phyloP scores from a whole-genome alignment of 2,329 filamentous ascomycete species.

The Aspergillus sojae region DNA sequence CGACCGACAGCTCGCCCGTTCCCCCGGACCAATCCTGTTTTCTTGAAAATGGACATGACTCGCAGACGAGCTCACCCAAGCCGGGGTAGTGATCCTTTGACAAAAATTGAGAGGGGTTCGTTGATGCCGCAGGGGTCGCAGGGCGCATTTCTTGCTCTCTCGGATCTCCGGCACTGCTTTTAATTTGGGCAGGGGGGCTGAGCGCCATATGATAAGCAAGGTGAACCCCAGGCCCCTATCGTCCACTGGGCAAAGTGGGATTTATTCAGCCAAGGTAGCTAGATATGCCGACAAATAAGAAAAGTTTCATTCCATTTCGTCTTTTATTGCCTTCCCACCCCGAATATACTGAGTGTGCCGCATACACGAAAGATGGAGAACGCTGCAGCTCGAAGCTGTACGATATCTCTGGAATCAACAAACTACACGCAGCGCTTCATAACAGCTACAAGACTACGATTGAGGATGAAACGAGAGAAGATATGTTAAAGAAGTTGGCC shows the following conservation, averaged over 20 bases:
- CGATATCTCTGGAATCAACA: background rate
- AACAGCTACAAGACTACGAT: background rate
- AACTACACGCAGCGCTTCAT: background rate
- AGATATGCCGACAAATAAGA: background rate
- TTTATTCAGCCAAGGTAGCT: background rate
- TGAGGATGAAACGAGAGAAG: background rate
- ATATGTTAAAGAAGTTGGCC: background rate
- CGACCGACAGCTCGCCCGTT: background rate
- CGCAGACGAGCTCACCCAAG: background rate
- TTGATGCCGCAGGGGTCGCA: background rate
- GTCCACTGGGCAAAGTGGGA: background rate
- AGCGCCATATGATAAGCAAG: constrained; percentile 1
- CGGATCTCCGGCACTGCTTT: background rate
- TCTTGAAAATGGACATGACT: background rate
- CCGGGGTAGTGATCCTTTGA: background rate
- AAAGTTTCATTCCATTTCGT: background rate
- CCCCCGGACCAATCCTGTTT: background rate
- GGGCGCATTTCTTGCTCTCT: constrained; percentile 1
- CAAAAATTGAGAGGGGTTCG: background rate
- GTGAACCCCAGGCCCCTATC: constrained; percentile 2
- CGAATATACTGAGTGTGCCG: background rate
- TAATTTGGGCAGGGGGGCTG: background rate
- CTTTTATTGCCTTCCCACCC: background rate
- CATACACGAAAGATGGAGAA: background rate
- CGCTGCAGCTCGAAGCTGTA: background rate